These are phyloP conservation scores for Geopyxis carbonaria DNA, from an alignment of 495 filamentous ascomycete genomes.

Conservation along the genomic window DNA sequence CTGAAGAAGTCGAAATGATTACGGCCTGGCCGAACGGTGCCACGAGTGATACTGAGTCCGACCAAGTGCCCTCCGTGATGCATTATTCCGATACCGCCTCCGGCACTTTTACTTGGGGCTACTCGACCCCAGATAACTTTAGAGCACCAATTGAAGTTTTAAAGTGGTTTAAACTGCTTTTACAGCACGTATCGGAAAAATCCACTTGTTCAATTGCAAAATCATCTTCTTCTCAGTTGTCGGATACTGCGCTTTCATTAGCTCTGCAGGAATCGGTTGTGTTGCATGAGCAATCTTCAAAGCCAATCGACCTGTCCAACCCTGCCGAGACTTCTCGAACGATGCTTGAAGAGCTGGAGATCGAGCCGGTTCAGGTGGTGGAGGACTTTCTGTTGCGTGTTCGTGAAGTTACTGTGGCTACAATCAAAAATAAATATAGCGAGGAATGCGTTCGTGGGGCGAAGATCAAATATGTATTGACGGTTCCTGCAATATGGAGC, in stretches of 20 bases:
- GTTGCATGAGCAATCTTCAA: too few relatives aligned
- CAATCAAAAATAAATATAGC: background rate
- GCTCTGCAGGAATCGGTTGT: background rate
- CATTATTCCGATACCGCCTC: conserved; percentile 30
- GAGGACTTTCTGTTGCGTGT: conserved; percentile 15
- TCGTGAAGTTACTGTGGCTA: conserved; percentile 6
- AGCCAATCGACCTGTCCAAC: too few relatives aligned
- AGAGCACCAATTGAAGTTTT: conserved; percentile 7
- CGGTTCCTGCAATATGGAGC: conserved; percentile 45
- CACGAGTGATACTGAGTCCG: conserved; percentile 34
- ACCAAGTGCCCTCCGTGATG: conserved; percentile 50
- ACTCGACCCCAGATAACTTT: conserved; percentile 50
- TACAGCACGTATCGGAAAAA: too few relatives aligned
- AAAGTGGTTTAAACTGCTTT: conserved; percentile 6
- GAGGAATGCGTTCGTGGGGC: conserved; percentile 28
- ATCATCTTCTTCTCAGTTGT: too few relatives aligned
- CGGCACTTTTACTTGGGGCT: conserved; percentile 45
- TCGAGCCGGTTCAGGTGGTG: background rate
- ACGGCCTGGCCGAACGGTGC: conserved; percentile 65
- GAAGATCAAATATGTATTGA: conserved; percentile 28
- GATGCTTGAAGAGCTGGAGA: background rate
- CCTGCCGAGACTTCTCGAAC: background rate
- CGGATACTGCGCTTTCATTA: too few relatives aligned
- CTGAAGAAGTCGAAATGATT: conserved; percentile 42
- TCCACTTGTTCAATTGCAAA: too few relatives aligned